Base-by-base conservation (phyloP, 2,329 filamentous ascomycete species). In the Penicillium hesseltinei region DNA sequence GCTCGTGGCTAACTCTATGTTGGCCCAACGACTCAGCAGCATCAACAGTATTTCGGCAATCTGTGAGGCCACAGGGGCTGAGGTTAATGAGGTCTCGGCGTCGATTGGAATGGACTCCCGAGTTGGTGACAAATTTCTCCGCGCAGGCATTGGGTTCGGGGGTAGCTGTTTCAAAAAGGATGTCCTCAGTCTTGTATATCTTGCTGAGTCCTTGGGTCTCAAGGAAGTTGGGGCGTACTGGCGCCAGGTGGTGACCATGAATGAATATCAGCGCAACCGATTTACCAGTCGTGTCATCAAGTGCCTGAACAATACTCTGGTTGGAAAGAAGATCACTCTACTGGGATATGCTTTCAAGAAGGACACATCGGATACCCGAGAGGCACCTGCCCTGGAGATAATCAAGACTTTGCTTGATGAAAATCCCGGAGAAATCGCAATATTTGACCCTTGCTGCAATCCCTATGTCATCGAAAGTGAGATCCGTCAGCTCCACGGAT, bases 131-230 rank as follows among this genome's bases (percentile, higher is more conserved):
- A 85, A 86, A 71, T 89, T 91, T 75, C 78, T 92, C 40, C 86
- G 88, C 71, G 86, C 89, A 8, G 86, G 86, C 47, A 84, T 91
- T 33, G 90, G 89, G 21, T 92, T 92, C 68, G 89, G 90, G 54
- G 90, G 89, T 29, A 88, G 85, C 61, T 92, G 89, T 75, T 92
- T 92, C 80, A 85, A 88, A 74, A 93, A 92, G 75, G 90, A 92
- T 70, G 83, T 92, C 38, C 78, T 90, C 49, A 88, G 83, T 71
- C 77, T 93, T 35, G 84, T 87, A 23, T 91, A 92, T 73, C 80
- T 92, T 35, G 86, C 89, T 21, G 86, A 90, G 65, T 84, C 82
- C 7, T 79, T 91, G 53, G 83, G 86, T 56, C 79, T 92, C 11
- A 80, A 82, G 10, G 87, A 91, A 66, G 88, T 92, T 0, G 88